Evolutionary conservation across 495 filamentous ascomycete species (phyloP), one percentile per base, ranked within the genome.

Genomic region (Cetradonia linearis): DNA sequence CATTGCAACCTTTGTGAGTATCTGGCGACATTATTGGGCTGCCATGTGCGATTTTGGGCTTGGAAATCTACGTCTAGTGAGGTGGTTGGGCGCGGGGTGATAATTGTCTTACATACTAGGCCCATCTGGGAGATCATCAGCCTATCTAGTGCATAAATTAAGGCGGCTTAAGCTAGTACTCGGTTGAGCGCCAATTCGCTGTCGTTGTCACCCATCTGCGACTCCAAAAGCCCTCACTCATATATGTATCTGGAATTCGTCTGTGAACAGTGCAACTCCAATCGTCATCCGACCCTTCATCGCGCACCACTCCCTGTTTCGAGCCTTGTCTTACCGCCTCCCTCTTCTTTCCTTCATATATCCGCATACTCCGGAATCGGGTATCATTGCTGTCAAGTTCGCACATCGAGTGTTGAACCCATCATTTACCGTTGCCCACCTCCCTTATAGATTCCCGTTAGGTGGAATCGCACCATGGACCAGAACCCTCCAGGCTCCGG

Each of bases 401-500:
- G 46, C 33, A 50, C 57, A 31, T 48, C 16, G 57, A 60, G 16
- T 23, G 58, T 36, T n/a, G 36, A 38, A n/a, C 44, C 53, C 59
- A n/a, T 61, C 38, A 52, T 27, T 52, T 34, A 13, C 27, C 37
- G 16, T 53, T 36, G 31, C 40, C n/a, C 46, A 53, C 37, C 36
- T 20, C 36, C 40, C 30, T 62, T 53, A 42, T 47, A 52, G n/a
- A 30, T 31, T 53, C 48, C 36, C 36, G 27, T 23, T 25, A 55
- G 46, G 42, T 46, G 27, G 40, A 58, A 36, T 46, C 47, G 36
- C 20, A 66, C 31, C 59, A 86, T 86, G 83, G 83, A 86, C 55
- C 77, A 77, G 61, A 68, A 80, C 50, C 69, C 78, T 49, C 75
- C 80, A 63, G 75, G 70, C 63, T 67, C 78, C 59, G 77, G 76